Evolutionary conservation across 352 stramenopile species (phyloP).

Genomic region (Pythium utonaiense): DNA sequence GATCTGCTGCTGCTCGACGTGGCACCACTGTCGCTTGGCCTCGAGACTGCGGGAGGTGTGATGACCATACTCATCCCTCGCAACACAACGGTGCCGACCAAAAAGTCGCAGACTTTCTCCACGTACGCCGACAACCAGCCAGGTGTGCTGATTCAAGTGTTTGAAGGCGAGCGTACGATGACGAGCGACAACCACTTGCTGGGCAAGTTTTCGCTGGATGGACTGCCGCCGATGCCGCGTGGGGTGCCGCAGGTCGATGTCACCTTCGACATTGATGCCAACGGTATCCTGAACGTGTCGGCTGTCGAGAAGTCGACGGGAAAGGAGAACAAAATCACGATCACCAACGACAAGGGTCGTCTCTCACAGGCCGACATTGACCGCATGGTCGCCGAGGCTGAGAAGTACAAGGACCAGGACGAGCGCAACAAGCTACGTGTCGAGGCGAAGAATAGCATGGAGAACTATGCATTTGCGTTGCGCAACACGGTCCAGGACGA

Average conservation of each 20-base stretch:
- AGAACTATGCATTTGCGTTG: constrained; percentile 96
- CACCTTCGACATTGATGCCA: constrained; percentile 99
- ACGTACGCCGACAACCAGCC: constrained; percentile 99
- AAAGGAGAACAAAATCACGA: constrained; percentile 98
- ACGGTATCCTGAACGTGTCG: constrained; percentile 98
- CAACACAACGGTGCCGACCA: constrained; percentile 97
- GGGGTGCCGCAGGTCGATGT: constrained; percentile 99
- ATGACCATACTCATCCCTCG: constrained; percentile 99
- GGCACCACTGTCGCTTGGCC: constrained; percentile 96
- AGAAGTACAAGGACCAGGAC: constrained; percentile 98
- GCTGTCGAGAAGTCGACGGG: constrained; percentile 99
- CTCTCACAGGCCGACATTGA: constrained; percentile 99
- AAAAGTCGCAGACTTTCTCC: constrained; percentile 99
- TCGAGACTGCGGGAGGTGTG: constrained; percentile 97
- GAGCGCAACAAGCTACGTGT: constrained; percentile 97
- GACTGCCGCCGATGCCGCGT: constrained; percentile 96
- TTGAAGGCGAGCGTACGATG: constrained; percentile 98
- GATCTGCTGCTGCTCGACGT: constrained; percentile 98
- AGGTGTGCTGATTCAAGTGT: constrained; percentile 89
- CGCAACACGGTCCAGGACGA: constrained; percentile 94
- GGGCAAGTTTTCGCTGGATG: constrained; percentile 98
- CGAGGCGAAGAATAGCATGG: constrained; percentile 94
- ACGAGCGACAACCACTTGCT: constrained; percentile 99
- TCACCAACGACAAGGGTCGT: constrained; percentile 98
- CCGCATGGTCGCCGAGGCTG: constrained; percentile 98